Percentiles rank a stretch among this genome's conserved stretches.
These are phyloP conservation scores for Circinella minor DNA, from an alignment of 371 early-diverging fungal genomes.

Conservation along the genomic window DNA sequence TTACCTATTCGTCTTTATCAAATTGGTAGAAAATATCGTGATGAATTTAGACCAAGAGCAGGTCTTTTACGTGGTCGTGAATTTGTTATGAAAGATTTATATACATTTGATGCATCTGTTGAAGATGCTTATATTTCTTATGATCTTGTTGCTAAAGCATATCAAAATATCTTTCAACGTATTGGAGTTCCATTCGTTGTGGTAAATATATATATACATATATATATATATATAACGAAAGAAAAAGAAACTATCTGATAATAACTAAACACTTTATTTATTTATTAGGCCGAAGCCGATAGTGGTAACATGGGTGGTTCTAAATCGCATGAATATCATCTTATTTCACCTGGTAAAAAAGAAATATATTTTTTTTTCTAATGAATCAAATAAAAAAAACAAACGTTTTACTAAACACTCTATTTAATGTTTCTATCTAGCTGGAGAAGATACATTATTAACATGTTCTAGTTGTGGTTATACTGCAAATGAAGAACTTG, in stretches of 20 bases:
- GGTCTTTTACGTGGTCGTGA: conserved; percentile 87
- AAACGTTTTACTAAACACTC: not conserved
- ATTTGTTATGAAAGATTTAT: conserved; percentile 95
- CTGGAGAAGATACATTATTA: conserved; percentile 85
- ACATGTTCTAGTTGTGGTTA: conserved; percentile 75
- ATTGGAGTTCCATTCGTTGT: conserved; percentile 82
- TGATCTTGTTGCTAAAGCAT: conserved; percentile 72
- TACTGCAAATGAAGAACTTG: conserved; percentile 82
- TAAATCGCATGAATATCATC: conserved; percentile 89
- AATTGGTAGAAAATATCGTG: conserved; percentile 86
- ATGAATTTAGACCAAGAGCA: conserved; percentile 83
- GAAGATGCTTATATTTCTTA: conserved; percentile 77
- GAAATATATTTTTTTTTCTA: too few relatives aligned
- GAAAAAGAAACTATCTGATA: not conserved
- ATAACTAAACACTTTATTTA: not conserved
- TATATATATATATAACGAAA: not conserved
- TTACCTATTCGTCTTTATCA: conserved; percentile 90
- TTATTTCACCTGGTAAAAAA: conserved; percentile 63
- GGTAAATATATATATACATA: conserved; percentile 35
- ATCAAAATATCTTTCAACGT: conserved; percentile 71
- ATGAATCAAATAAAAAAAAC: not conserved
- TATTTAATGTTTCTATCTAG: conserved; percentile 24
- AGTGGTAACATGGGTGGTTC: conserved; percentile 92
- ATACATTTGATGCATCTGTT: conserved; percentile 81
- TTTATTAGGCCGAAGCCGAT: conserved; percentile 80